These are phyloP conservation scores for Dactylellina cionopaga DNA, from an alignment of 2,329 filamentous ascomycete species.

Conservation along the genomic window DNA sequence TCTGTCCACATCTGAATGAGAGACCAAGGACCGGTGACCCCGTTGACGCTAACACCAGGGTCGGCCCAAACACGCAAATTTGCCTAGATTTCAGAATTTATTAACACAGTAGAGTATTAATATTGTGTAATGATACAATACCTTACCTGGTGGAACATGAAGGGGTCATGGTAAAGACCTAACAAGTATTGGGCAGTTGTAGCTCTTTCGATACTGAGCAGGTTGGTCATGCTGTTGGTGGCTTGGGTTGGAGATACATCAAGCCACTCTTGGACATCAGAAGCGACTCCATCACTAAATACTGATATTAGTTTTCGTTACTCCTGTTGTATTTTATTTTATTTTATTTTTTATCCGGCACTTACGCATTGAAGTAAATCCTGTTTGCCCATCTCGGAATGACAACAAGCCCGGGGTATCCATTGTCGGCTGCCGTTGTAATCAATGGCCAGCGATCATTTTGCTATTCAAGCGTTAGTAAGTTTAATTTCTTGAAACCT, in stretches of 20 bases:
- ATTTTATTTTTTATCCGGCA: neutral
- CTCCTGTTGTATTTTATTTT: neutral
- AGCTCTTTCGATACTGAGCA: slow-evolving; percentile 66
- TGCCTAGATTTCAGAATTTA: slow-evolving; percentile 58
- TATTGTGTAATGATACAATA: neutral
- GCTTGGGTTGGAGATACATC: slow-evolving; percentile 66
- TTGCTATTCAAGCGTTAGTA: slow-evolving; percentile 55
- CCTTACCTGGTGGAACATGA: slow-evolving; percentile 72
- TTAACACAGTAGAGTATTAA: neutral
- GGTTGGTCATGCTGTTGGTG: slow-evolving; percentile 65
- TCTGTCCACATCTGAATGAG: slow-evolving; percentile 58
- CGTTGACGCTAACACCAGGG: slow-evolving; percentile 55
- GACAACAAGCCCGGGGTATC: slow-evolving; percentile 68
- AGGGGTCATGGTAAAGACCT: slow-evolving; percentile 68
- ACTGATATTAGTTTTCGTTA: neutral
- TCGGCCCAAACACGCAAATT: slow-evolving; percentile 60
- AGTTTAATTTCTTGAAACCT: neutral
- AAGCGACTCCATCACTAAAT: slow-evolving; percentile 65
- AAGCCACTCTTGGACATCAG: slow-evolving; percentile 71
- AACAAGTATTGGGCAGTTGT: slow-evolving; percentile 70
- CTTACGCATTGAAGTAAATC: slow-evolving; percentile 71
- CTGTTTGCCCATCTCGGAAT: slow-evolving; percentile 71
- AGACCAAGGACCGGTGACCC: slow-evolving; percentile 55
- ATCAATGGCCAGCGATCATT: slow-evolving; percentile 69
- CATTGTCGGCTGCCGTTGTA: slow-evolving; percentile 66